phyloP scores from a whole-genome alignment of 371 early-diverging fungal genomes.

The Mucor saturninus region DNA sequence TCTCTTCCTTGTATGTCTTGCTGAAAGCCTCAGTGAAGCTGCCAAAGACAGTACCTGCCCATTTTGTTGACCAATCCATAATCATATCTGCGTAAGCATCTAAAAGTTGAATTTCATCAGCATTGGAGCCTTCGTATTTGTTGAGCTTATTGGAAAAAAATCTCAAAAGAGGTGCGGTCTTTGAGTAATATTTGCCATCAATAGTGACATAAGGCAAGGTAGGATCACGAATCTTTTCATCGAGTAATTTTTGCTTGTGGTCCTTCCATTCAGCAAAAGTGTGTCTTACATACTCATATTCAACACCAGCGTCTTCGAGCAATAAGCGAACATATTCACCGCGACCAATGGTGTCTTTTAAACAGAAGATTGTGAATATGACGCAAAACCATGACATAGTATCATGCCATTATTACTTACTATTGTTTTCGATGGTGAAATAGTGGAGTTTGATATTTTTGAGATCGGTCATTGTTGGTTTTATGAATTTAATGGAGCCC shows the following conservation, averaged over 20 bases:
- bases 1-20: conserved; percentile 10
- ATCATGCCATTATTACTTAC: background rate
- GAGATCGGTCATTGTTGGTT: too few species aligned
- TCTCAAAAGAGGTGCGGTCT: conserved; percentile 29
- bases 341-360: conserved; percentile 22
- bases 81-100: conserved; percentile 27
- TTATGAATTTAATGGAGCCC: too few species aligned
- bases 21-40: conserved; percentile 1
- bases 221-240: conserved; percentile 8
- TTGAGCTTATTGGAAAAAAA: conserved; percentile 30
- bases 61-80: conserved; percentile 15
- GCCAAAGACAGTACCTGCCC: background rate
- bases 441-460: too few species aligned
- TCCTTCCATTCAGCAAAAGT: conserved; percentile 19
- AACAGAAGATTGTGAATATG: background rate
- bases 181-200: conserved; percentile 32
- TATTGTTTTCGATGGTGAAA: too few species aligned
- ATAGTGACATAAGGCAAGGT: conserved; percentile 32
- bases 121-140: conserved; percentile 27
- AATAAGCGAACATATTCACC: conserved; percentile 35
- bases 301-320: conserved; percentile 34
- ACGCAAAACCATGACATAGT: background rate
- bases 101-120: conserved; percentile 29
- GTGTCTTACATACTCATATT: conserved; percentile 27
- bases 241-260: conserved; percentile 16